These are phyloP conservation scores for Schizochytrium sp. DNA, from an alignment of 108 stramenopile species.

Conservation along the genomic window DNA sequence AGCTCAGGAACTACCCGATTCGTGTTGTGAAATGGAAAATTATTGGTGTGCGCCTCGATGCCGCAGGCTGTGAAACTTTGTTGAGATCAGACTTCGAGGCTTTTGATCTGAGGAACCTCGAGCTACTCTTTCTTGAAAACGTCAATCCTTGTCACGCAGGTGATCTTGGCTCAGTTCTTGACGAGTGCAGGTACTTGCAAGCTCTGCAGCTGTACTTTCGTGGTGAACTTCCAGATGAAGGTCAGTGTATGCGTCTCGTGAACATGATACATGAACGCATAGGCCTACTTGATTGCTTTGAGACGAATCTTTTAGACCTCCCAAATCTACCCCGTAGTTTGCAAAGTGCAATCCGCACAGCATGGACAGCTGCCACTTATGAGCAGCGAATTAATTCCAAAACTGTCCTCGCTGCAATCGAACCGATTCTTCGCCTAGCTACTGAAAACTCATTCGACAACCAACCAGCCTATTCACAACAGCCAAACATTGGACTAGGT, in stretches of 20 bases:
- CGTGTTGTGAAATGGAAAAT: neutral
- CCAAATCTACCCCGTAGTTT: neutral
- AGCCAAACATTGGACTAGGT: neutral
- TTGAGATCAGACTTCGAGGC: slow-evolving; percentile 6
- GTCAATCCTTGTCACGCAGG: neutral
- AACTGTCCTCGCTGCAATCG: slow-evolving; percentile 3
- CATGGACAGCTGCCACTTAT: slow-evolving; percentile 13
- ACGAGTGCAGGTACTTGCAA: neutral
- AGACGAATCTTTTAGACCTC: slow-evolving; percentile 22
- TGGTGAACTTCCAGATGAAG: neutral
- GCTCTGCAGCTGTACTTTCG: neutral
- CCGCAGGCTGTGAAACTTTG: neutral
- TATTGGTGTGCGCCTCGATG: slow-evolving; percentile 12
- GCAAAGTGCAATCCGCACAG: neutral
- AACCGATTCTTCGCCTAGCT: neutral
- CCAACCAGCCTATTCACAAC: neutral
- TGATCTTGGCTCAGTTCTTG: neutral
- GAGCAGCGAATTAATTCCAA: neutral
- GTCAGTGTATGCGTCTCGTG: neutral
- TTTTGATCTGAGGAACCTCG: neutral
- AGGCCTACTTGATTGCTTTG: neutral
- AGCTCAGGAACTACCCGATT: neutral
- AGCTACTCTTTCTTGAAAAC: neutral
- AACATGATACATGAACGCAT: neutral
- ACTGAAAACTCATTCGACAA: neutral